Base-by-base conservation (phyloP, 2,329 filamentous ascomycete genomes). In the Colletotrichum liaoningense region DNA sequence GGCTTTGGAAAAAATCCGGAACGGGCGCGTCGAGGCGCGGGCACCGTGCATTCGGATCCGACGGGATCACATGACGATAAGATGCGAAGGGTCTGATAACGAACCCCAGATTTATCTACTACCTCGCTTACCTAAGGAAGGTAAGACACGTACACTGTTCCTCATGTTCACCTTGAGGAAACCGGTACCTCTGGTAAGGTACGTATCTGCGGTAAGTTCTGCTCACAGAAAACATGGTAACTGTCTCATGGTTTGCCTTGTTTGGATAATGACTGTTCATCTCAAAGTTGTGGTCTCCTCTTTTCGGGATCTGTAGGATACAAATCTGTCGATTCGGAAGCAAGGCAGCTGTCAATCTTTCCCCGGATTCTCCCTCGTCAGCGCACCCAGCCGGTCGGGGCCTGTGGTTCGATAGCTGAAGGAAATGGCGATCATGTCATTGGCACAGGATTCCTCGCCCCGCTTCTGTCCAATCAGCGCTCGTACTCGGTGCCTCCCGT, bases 31-130 rank as follows among this genome's bases (percentile, higher is more conserved):
- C 33, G 26, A 33, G 24, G 24, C 22, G 62, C 59, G 55, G 35
- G 55, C 67, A 73, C 66, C 66, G 56, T 58, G 28, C 62, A 55
- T n/a, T 56, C 55, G 70, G 67, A 24, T 62, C 49, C 72, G 71
- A 19, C 66, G 49, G 60, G 30, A 66, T 76, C 74, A 76, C 74
- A 74, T 76, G 74, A 42, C 52, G 74, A 75, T 75, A 75, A 66
- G 56, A 14, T 14, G 19, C 7, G 19, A 19, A 16, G 19, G 22
- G 12, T 28, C 5, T 59, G 73, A 75, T 75, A 75, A 74, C 72
- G 22, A 59, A 26, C 60, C 56, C 67, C 67, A 38, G 71, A 57
- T 65, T 66, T 26, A 42, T 69, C 11, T 14, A 12, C 46, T 67
- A 56, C 19, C 56, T 62, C 56, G 46, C 59, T 42, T 59, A n/a